Conservation (phyloP, 2,329 filamentous ascomycete species). For the Teratosphaeria gauchensis region DNA sequence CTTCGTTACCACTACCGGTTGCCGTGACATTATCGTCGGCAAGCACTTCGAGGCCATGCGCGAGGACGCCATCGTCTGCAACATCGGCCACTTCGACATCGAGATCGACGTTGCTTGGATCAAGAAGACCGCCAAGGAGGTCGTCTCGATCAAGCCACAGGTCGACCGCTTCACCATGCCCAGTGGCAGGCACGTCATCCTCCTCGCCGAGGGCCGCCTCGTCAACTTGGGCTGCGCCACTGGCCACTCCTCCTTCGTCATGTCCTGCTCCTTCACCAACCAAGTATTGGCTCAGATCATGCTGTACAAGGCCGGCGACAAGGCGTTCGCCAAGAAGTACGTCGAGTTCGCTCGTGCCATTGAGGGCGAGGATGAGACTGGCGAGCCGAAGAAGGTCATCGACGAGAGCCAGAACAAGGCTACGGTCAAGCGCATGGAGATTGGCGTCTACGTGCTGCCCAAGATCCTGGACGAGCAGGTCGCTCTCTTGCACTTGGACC, state of each 20-base stretch:
- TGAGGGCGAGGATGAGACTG: constrained; percentile 22
- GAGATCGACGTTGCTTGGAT: constrained; percentile 99
- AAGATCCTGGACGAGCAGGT: constrained; percentile 99
- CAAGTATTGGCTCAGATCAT: constrained; percentile 99
- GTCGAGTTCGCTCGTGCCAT: constrained; percentile 66
- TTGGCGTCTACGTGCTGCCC: constrained; percentile 92
- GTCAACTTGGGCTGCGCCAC: constrained; percentile 99
- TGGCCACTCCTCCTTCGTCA: constrained; percentile 98
- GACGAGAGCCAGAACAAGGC: constrained; percentile 40
- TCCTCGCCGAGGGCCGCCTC: constrained; percentile 94
- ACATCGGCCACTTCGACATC: constrained; percentile 99
- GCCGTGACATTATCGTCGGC: constrained; percentile 92
- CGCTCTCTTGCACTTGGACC: constrained; percentile 80
- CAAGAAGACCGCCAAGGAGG: constrained; percentile 88
- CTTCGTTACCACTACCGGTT: constrained; percentile 98
- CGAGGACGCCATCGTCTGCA: constrained; percentile 99
- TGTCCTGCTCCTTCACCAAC: constrained; percentile 99
- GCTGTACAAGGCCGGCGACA: constrained; percentile 87
- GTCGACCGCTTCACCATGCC: constrained; percentile 96
- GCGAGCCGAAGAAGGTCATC: constrained; percentile 18
- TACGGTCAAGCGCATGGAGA: constrained; percentile 62
- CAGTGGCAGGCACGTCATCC: constrained; percentile 92
- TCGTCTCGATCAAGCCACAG: constrained; percentile 99
- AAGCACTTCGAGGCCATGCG: constrained; percentile 90
- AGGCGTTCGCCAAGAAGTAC: constrained; percentile 85